Conservation (phyloP, 495 filamentous ascomycete genomes). For the Podospora pseudoanserina region DNA sequence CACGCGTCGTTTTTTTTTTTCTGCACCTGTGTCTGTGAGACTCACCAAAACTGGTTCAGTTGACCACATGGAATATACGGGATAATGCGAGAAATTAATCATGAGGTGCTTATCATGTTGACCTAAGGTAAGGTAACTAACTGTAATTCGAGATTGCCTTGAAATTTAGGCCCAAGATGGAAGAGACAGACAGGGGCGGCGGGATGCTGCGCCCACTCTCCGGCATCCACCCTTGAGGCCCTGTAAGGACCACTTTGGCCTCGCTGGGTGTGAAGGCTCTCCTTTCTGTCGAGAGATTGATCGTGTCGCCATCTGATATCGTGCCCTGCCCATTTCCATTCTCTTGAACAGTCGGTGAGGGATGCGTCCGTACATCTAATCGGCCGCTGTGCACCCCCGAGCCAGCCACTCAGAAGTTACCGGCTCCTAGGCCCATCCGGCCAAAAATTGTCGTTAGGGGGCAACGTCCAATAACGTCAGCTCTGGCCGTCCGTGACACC, state of each 20-base stretch:
- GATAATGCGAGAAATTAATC: neutral
- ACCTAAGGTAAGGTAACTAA: too few relatives aligned
- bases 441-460: constrained; percentile 23
- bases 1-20: neutral
- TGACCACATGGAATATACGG: neutral
- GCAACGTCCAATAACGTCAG: constrained; percentile 29
- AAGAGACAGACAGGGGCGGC: neutral
- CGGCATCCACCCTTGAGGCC: neutral
- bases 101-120: neutral
- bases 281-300: neutral
- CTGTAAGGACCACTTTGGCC: neutral
- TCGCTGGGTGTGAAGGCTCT: neutral
- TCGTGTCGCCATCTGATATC: neutral
- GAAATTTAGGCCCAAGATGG: neutral
- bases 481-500: constrained; percentile 22
- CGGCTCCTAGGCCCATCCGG: neutral
- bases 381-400: neutral
- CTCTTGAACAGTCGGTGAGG: neutral
- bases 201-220: neutral
- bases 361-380: constrained; percentile 3
- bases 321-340: neutral
- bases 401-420: neutral
- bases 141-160: neutral
- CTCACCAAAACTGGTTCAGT: neutral
- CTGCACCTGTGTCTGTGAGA: too few relatives aligned